phyloP scores from a whole-genome alignment of 1,284 basidiomycete species.

The Ceratobasidium sp. region DNA sequence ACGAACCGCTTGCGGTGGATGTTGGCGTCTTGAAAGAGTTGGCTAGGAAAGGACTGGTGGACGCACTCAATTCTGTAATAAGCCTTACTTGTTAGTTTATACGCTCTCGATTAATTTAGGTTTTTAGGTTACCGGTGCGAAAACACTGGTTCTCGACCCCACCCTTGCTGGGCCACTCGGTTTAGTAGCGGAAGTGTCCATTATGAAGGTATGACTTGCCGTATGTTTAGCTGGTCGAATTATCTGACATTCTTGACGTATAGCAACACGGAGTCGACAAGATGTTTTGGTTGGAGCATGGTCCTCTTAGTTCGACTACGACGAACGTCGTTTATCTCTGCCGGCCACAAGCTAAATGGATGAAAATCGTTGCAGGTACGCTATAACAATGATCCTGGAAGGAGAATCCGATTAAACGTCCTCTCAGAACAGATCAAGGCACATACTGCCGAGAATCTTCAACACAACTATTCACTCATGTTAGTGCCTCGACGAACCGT shows the following conservation, averaged over 20 bases:
- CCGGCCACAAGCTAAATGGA: constrained; percentile 85
- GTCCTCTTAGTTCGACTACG: constrained; percentile 84
- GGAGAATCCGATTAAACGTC: neutral
- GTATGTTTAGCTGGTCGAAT: neutral
- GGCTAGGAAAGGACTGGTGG: constrained; percentile 80
- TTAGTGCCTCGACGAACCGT: constrained; percentile 91
- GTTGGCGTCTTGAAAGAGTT: constrained; percentile 80
- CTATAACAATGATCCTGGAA: constrained; percentile 24
- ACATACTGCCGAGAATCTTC: constrained; percentile 71
- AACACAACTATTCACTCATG: constrained; percentile 88
- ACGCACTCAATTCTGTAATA: constrained; percentile 82
- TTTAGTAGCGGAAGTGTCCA: constrained; percentile 90
- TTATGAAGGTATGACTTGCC: constrained; percentile 79
- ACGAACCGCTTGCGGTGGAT: constrained; percentile 63
- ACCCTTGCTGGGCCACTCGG: constrained; percentile 92
- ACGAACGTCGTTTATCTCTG: constrained; percentile 95
- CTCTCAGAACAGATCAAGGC: constrained; percentile 86
- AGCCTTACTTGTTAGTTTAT: constrained; percentile 36
- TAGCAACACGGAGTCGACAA: constrained; percentile 99
- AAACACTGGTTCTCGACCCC: constrained; percentile 94
- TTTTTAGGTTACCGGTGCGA: constrained; percentile 89
- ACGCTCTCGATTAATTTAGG: constrained; percentile 29
- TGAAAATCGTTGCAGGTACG: constrained; percentile 91
- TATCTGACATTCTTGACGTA: constrained; percentile 10
- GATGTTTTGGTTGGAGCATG: constrained; percentile 98